Percentiles rank a stretch among this genome's conserved stretches.
phyloP scores from a whole-genome alignment of 495 filamentous ascomycete genomes.

The Xylaria palmicola region DNA sequence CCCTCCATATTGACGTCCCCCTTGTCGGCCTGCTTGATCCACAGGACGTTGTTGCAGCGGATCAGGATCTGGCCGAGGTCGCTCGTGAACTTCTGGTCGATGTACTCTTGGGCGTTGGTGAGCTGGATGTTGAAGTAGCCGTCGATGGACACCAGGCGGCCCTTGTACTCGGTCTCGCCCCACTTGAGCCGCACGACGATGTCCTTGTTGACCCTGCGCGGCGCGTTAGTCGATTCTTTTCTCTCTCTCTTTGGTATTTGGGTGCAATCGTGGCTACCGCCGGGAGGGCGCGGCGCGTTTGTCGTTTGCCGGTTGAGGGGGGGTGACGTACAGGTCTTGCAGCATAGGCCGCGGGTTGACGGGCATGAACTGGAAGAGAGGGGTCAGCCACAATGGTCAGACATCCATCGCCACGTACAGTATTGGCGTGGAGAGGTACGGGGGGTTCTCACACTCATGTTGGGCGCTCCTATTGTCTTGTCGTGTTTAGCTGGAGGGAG shows the following conservation, averaged over 20 bases:
- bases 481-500: conserved; percentile 5
- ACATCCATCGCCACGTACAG: too few species aligned
- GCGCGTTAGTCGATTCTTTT: neutral
- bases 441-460: conserved; percentile 29
- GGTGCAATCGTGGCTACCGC: too few species aligned
- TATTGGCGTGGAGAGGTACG: neutral
- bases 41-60: conserved; percentile 97
- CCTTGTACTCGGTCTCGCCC: conserved; percentile 96
- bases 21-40: conserved; percentile 72
- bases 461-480: conserved; percentile 15
- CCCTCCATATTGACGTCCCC: conserved; percentile 65
- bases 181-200: conserved; percentile 93
- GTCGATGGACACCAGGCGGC: conserved; percentile 82
- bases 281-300: too few species aligned
- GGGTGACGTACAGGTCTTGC: conserved; percentile 71
- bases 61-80: conserved; percentile 88
- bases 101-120: conserved; percentile 82
- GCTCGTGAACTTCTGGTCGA: conserved; percentile 83
- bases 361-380: conserved; percentile 64
- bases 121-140: conserved; percentile 99
- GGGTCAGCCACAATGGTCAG: conserved; percentile 9
- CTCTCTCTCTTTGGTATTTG: too few species aligned
- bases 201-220: conserved; percentile 75
- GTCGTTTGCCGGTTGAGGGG: too few species aligned
- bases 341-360: conserved; percentile 90